Evolutionary conservation across 192 early-diverging fungal genomes (phyloP), one percentile per base, ranked within the genome.

Genomic region (Podochytrium sp.): DNA sequence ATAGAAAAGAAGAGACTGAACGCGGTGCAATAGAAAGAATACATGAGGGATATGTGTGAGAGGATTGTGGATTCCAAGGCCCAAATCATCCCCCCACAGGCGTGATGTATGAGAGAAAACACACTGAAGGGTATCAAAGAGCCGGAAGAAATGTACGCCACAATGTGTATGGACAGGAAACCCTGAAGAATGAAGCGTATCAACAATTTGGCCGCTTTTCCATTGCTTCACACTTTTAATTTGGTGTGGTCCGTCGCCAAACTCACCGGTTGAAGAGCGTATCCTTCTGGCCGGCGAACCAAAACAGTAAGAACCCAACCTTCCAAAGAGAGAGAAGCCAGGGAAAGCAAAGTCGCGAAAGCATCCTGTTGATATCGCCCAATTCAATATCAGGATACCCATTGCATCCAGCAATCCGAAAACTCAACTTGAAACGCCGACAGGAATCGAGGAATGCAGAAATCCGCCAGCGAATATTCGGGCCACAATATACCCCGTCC

Each of bases 221-320:
- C n/a, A 47, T 20, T 16, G n/a, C 43, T 10, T 16, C 43, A 16
- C 12, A 47, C 43, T 47, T 10, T 47, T 16, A 47, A 47, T 20
- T 47, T 47, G 10, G 43, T 20, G n/a, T 10, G 43, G n/a, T 38
- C 5, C 16, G 30, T 23, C 34, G 18, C 12, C 34, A 62, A 65
- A 4, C 63, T 41, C 18, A 65, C 63, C 18, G 63, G 63, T 16
- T 49, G 38, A 12, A 65, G 30, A 16, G 63, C 18, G 29, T 47
- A 65, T 65, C 40, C 63, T 6, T 40, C 41, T 12, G 41, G 23
- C 32, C 43, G 23, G 7, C 18, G 63, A 18, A 65, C n/a, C 10
- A 65, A 42, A 30, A 43, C 23, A 34, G 40, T n/a, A 16, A 65
- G 63, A 25, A 65, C 30, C 63, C 63, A 65, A 14, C 63, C 63